phyloP scores from a whole-genome alignment of 2,329 filamentous ascomycete genomes.

The Fusarium brevicatenulatum region DNA sequence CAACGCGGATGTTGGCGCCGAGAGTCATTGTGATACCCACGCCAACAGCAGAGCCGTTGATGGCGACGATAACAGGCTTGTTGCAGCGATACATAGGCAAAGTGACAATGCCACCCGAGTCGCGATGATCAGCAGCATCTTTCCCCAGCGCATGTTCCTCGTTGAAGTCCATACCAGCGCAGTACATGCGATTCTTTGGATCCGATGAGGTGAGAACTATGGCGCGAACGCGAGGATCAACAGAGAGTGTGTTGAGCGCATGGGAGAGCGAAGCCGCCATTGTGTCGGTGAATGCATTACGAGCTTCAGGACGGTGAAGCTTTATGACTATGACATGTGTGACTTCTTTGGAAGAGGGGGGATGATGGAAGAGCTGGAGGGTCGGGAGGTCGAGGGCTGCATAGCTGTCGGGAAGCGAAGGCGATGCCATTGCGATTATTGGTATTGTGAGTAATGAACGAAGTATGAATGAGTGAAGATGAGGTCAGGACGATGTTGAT shows the following conservation, averaged over 20 bases:
- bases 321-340: constrained; percentile 71
- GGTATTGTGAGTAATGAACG: not conserved
- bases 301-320: constrained; percentile 70
- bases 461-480: not conserved
- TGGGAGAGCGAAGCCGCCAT: constrained; percentile 71
- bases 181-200: constrained; percentile 61
- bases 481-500: constrained; percentile 7
- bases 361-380: constrained; percentile 61
- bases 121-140: constrained; percentile 52
- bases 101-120: constrained; percentile 63
- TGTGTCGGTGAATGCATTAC: constrained; percentile 75
- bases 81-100: constrained; percentile 66
- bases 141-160: constrained; percentile 44
- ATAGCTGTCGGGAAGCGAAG: constrained; percentile 52
- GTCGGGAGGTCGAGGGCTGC: constrained; percentile 54
- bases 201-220: constrained; percentile 66
- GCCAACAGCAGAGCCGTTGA: constrained; percentile 69
- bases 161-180: constrained; percentile 67
- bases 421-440: constrained; percentile 36
- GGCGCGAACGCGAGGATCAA: constrained; percentile 63
- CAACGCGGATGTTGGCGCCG: constrained; percentile 63
- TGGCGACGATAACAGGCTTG: constrained; percentile 68
- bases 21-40: constrained; percentile 72
- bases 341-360: constrained; percentile 60
- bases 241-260: constrained; percentile 62